Evolutionary conservation across 78 protist genomes (phyloP).

Genomic region (Cavenderia fasciculata): DNA sequence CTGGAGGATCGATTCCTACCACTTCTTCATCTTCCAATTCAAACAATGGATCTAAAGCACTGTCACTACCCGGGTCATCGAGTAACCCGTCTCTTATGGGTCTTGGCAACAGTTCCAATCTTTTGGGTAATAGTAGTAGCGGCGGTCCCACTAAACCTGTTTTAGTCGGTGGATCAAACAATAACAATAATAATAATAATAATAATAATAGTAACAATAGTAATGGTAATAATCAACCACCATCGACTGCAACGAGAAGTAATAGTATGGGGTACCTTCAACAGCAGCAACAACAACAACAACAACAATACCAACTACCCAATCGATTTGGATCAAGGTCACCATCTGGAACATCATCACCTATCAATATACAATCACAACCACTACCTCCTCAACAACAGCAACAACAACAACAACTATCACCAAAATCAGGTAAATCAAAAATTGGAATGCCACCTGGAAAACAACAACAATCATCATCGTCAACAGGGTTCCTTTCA

Average conservation of each 20-base stretch:
- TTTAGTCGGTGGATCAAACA: neutral
- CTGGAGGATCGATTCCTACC: neutral
- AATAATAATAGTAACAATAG: too few species aligned
- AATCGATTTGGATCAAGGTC: too few species aligned
- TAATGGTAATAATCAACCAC: neutral
- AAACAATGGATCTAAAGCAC: neutral
- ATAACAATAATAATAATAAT: neutral
- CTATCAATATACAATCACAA: neutral
- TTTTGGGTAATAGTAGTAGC: neutral
- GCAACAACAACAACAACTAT: neutral
- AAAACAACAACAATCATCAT: conserved; percentile 1
- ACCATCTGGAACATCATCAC: conserved; percentile 10
- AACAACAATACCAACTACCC: neutral
- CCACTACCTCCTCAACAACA: too few species aligned
- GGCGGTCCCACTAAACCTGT: neutral
- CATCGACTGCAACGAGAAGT: neutral
- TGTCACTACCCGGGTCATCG: neutral
- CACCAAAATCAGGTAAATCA: neutral
- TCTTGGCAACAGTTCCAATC: neutral
- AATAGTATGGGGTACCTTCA: neutral
- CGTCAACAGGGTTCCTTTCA: too few species aligned
- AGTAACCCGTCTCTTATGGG: neutral
- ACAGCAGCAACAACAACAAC: conserved; percentile 21
- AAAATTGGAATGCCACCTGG: neutral
- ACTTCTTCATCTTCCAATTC: neutral